Evolutionary conservation across 2,329 filamentous ascomycete genomes (phyloP).

Genomic region (Phialocephala sp.): DNA sequence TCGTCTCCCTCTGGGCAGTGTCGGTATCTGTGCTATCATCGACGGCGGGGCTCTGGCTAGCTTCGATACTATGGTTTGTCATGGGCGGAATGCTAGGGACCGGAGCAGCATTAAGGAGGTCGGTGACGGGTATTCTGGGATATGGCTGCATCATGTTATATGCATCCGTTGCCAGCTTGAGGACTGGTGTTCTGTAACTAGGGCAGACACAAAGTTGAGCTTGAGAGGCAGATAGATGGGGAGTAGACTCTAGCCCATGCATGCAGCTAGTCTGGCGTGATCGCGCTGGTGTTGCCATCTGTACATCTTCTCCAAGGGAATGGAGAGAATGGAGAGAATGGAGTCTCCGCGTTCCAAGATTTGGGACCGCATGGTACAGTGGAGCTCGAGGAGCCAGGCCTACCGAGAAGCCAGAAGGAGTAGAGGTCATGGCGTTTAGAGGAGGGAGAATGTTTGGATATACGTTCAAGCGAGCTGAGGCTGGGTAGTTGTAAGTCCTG

Average conservation of each 20-base stretch:
- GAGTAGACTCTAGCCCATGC: neutral
- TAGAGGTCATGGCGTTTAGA: neutral
- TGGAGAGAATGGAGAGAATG: neutral
- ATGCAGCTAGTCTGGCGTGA: neutral
- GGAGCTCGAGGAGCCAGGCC: neutral
- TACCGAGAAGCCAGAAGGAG: neutral
- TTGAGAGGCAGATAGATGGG: neutral
- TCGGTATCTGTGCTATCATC: neutral
- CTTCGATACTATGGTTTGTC: neutral
- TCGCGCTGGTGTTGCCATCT: neutral
- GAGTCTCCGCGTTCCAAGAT: neutral
- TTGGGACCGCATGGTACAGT: neutral
- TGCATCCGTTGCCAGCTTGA: constrained; percentile 2
- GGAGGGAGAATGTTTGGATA: neutral
- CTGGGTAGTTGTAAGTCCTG: neutral
- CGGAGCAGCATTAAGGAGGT: constrained; percentile 16
- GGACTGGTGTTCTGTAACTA: neutral
- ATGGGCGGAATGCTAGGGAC: neutral
- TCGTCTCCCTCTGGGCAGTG: constrained; percentile 4
- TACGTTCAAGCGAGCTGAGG: neutral
- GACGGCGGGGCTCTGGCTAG: neutral
- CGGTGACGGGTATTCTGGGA: constrained; percentile 12
- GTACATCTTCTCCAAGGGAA: neutral
- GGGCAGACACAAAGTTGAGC: constrained; percentile 11
- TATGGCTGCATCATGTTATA: constrained; percentile 11